Base-by-base conservation (phyloP, 768 basidiomycete genomes). In the Paxillus rubicundulus region DNA sequence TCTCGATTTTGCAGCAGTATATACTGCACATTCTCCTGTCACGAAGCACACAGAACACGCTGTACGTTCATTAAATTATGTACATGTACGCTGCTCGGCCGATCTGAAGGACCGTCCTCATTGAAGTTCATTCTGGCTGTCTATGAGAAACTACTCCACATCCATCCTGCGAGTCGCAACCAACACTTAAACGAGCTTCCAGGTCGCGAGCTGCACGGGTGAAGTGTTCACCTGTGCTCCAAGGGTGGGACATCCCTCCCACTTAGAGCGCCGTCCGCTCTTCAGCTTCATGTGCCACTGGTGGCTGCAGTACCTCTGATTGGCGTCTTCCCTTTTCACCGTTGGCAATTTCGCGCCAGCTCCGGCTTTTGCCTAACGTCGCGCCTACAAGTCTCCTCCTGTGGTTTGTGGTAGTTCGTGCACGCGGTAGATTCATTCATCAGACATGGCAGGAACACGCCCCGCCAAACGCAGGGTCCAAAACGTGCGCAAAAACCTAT, bases 391-490 rank as follows among this genome's bases (percentile, higher is more conserved):
- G 40, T 20, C 43, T 41, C 37, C 28, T 49, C 39, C 33, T 44
- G 38, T 33, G 28, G 45, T 54, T 47, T 34, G 47, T 50, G 33
- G 24, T 24, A 24, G 24, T 13, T 27, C 28, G 24, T 47, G 16
- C 20, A 58, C 51, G 65, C 55, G 43, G 55, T 65, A 54, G 52
- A 38, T 56, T 63, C 65, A 48, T 20, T 36, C 20, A 48, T 40
- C 24, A 39, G 3, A 24, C 24, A 24, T 24, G 24, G 24, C 24
- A 24, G 24, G 24, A 50, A 41, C 60, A 60, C 64, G 49, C 47
- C 48, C 48, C 59, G 52, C 50, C 41, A 41, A 39, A 47, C 55
- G 55, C 58, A 66, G 63, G 60, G 58, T 57, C 56, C 46, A 54
- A 45, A 18, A 41, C 42, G 45, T 50, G 44, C 50, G 59, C 47